Percentiles rank a stretch among this genome's conserved stretches.
These are phyloP conservation scores for Alliaria petiolata DNA, from an alignment of 345 rosid species.

Conservation along the genomic window DNA sequence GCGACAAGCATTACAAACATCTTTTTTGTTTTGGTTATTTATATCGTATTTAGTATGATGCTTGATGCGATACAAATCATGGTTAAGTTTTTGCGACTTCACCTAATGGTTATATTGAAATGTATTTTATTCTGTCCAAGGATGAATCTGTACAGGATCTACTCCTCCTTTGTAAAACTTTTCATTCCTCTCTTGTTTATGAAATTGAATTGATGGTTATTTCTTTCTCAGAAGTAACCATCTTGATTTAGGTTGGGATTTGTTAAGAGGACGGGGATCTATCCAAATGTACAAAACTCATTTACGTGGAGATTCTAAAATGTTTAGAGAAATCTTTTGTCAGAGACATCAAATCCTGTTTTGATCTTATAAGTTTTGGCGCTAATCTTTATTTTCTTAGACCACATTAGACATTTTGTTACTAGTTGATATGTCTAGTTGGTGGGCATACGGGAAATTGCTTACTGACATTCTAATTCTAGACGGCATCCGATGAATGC, in stretches of 20 bases:
- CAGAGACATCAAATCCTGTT: neutral
- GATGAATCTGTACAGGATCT: slow-evolving; percentile 17
- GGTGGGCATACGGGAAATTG: too few species aligned
- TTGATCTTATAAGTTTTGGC: neutral
- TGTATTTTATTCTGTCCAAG: neutral
- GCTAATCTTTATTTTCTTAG: neutral
- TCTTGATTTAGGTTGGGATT: neutral
- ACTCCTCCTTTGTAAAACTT: neutral
- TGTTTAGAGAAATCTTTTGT: neutral
- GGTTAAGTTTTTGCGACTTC: neutral
- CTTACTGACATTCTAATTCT: neutral
- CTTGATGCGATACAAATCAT: slow-evolving; percentile 4
- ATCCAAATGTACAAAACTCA: too few species aligned
- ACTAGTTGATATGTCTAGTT: neutral
- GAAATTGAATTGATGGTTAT: neutral
- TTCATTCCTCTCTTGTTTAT: neutral
- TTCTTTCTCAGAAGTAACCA: neutral
- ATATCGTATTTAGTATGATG: neutral
- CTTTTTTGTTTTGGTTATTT: neutral
- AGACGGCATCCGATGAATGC: neutral
- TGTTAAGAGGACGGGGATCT: neutral
- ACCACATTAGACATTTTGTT: neutral
- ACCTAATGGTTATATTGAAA: neutral
- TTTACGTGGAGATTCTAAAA: neutral
- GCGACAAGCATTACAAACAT: neutral